Evolutionary conservation across 2,329 filamentous ascomycete species (phyloP).

Genomic region (Cephalotrichum gorgonifer): DNA sequence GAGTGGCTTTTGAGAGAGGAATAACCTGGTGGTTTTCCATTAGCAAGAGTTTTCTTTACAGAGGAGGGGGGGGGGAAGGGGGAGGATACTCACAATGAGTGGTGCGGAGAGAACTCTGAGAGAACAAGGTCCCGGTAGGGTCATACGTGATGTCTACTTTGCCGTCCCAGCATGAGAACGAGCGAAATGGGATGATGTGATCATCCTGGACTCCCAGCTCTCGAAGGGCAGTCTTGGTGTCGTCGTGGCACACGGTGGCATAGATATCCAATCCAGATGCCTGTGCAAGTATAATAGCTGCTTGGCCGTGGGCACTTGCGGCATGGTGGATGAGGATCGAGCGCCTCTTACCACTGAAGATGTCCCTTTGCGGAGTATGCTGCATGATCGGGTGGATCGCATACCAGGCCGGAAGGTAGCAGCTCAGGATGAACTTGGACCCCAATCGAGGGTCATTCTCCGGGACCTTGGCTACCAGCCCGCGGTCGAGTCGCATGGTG

Average conservation of each 20-base stretch:
- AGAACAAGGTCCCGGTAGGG: slow-evolving; percentile 24
- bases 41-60: background rate
- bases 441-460: background rate
- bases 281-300: slow-evolving; percentile 29
- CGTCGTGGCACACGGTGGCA: slow-evolving; percentile 22
- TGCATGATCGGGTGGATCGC: slow-evolving; percentile 1
- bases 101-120: slow-evolving; percentile 22
- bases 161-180: slow-evolving; percentile 4
- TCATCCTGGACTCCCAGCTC: slow-evolving; percentile 20
- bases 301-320: slow-evolving; percentile 30
- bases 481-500: background rate
- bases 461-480: slow-evolving; percentile 1
- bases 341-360: slow-evolving; percentile 9
- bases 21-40: background rate
- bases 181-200: slow-evolving; percentile 22
- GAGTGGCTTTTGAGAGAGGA: background rate
- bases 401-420: slow-evolving; percentile 1
- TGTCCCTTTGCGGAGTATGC: background rate
- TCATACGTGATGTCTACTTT: slow-evolving; percentile 23
- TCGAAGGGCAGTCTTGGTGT: slow-evolving; percentile 26
- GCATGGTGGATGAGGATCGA: slow-evolving; percentile 33
- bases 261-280: slow-evolving; percentile 28
- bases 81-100: slow-evolving; percentile 19
- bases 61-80: background rate
- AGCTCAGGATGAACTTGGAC: background rate